These are phyloP conservation scores for Amanita jacksonii DNA, from an alignment of 768 basidiomycete genomes.

Conservation along the genomic window DNA sequence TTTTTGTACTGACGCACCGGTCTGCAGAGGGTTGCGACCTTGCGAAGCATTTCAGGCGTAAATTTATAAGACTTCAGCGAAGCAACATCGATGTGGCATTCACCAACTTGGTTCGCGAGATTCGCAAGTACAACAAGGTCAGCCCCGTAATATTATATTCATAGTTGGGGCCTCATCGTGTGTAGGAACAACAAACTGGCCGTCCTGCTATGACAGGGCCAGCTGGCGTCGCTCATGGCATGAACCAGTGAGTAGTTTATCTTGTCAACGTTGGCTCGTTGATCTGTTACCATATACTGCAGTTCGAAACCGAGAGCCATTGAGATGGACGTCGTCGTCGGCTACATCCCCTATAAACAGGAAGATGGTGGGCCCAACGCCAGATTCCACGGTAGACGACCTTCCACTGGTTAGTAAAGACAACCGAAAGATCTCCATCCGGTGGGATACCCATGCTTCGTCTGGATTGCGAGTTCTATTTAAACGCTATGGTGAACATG, in stretches of 20 bases:
- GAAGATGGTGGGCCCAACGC: background rate
- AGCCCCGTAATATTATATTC: slow-evolving; percentile 9
- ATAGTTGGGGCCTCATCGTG: background rate
- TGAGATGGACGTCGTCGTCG: slow-evolving; percentile 1
- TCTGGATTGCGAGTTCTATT: slow-evolving; percentile 60
- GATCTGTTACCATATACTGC: no score
- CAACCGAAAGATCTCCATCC: slow-evolving; percentile 52
- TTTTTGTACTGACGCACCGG: background rate
- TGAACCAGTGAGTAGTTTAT: no score
- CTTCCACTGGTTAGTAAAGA: slow-evolving; percentile 48
- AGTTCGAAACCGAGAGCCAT: background rate
- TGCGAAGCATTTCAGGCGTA: slow-evolving; percentile 89
- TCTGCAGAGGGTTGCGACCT: slow-evolving; percentile 88
- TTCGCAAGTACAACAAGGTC: slow-evolving; percentile 90
- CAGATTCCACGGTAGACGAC: slow-evolving; percentile 21
- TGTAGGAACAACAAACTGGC: slow-evolving; percentile 70
- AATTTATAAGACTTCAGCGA: slow-evolving; percentile 93
- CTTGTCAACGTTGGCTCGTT: no score
- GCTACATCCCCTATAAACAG: background rate
- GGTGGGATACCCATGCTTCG: slow-evolving; percentile 65
- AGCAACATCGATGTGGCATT: slow-evolving; percentile 97
- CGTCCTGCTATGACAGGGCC: slow-evolving; percentile 49
- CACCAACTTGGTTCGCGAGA: slow-evolving; percentile 86
- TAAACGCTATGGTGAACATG: background rate
- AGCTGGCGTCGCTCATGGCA: slow-evolving; percentile 32